phyloP scores from a whole-genome alignment of 306 rosid genomes.

The Pyrus bretschneideri region DNA sequence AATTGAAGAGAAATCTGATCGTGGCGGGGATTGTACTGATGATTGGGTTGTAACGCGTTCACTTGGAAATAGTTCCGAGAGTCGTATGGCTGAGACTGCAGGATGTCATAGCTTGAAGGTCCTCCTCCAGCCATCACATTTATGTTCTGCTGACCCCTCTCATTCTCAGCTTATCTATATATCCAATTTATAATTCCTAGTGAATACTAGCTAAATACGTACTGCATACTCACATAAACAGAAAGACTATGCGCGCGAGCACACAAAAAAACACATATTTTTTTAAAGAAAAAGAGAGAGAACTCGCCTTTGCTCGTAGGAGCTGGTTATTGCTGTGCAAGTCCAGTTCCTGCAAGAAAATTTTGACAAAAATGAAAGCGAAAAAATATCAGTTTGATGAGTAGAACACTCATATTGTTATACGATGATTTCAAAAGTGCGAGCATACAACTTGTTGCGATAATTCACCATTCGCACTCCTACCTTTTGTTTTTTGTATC shows the following conservation, averaged over 20 bases:
- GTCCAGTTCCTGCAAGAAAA: slow-evolving; percentile 63
- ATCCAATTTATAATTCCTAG: neutral
- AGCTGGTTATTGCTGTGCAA: slow-evolving; percentile 82
- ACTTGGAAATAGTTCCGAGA: slow-evolving; percentile 76
- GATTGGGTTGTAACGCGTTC: slow-evolving; percentile 64
- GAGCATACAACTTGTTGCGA: neutral
- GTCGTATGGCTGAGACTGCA: slow-evolving; percentile 58
- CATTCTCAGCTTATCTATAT: slow-evolving; percentile 73
- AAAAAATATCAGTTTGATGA: neutral
- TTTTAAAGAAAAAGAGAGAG: neutral
- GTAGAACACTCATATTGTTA: neutral
- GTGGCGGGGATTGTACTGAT: slow-evolving; percentile 50
- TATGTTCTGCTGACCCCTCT: slow-evolving; percentile 56
- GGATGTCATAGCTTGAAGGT: slow-evolving; percentile 35
- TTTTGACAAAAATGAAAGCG: neutral
- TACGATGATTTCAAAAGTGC: neutral
- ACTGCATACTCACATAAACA: neutral
- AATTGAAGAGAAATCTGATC: slow-evolving; percentile 80
- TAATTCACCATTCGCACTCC: neutral
- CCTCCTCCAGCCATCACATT: slow-evolving; percentile 39
- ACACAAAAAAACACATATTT: neutral
- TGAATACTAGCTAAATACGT: neutral
- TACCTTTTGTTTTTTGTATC: too few species aligned
- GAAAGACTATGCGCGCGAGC: neutral
- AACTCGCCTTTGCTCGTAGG: slow-evolving; percentile 70